These are phyloP conservation scores for Colletotrichum higginsianum DNA, from an alignment of 2,329 filamentous ascomycete genomes.

Conservation along the genomic window DNA sequence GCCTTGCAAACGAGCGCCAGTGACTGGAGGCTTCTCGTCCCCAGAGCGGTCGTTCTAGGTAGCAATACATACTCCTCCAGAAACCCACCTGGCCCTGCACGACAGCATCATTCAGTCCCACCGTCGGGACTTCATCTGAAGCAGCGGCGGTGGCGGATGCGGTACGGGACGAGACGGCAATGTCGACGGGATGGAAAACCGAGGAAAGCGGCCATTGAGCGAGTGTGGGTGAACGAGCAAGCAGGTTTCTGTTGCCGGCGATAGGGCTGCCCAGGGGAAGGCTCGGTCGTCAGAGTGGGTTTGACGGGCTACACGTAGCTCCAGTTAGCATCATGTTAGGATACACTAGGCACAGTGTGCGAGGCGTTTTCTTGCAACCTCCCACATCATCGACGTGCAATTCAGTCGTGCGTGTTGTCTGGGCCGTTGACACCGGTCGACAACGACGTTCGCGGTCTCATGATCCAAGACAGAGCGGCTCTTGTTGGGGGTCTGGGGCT, in stretches of 20 bases:
- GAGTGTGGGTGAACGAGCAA: not conserved
- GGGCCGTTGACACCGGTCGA: not conserved
- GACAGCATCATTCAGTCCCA: constrained; percentile 34
- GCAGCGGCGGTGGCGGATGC: not conserved
- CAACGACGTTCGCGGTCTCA: not conserved
- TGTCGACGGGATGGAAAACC: not conserved
- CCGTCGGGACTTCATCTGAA: not conserved
- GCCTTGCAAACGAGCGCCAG: not conserved
- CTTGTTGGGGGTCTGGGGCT: constrained; percentile 1
- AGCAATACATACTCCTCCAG: not conserved
- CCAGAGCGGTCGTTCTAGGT: not conserved
- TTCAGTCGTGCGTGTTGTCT: not conserved
- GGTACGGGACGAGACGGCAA: constrained; percentile 11
- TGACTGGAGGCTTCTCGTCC: not conserved
- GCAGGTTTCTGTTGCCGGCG: constrained; percentile 22
- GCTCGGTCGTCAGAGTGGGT: constrained; percentile 36
- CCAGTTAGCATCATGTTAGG: constrained; percentile 16
- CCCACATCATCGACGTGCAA: not conserved
- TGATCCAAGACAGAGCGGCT: constrained; percentile 4
- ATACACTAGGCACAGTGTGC: not conserved
- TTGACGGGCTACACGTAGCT: constrained; percentile 23
- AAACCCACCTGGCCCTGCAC: constrained; percentile 17
- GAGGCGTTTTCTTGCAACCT: not conserved
- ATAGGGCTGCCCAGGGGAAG: constrained; percentile 24
- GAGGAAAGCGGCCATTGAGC: not conserved